These are phyloP conservation scores for Neurospora sp. DNA, from an alignment of 495 filamentous ascomycete genomes.

Conservation along the genomic window DNA sequence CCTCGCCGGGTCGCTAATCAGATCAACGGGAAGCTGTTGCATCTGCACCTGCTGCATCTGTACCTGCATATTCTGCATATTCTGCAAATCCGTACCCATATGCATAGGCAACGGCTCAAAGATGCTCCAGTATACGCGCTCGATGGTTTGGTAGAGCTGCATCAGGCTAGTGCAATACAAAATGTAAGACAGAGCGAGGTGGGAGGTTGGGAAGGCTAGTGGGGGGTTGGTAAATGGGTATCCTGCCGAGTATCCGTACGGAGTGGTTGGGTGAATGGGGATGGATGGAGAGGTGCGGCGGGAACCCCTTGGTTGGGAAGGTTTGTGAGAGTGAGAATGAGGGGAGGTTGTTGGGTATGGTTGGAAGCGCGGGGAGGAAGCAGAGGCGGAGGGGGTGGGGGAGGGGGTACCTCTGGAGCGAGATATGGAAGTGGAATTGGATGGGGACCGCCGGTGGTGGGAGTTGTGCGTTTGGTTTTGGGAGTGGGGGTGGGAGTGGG, in stretches of 20 bases:
- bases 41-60: no score
- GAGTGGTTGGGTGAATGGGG: not conserved
- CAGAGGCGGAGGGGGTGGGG: not conserved
- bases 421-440: not conserved
- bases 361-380: not conserved
- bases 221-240: not conserved
- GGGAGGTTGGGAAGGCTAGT: slow-evolving; percentile 24
- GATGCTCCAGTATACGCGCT: slow-evolving; percentile 24
- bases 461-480: not conserved
- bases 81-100: no score
- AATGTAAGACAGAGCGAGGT: slow-evolving; percentile 25
- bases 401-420: not conserved
- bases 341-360: not conserved
- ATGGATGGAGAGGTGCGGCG: not conserved
- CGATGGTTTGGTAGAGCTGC: slow-evolving; percentile 29
- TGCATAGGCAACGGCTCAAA: slow-evolving; percentile 19
- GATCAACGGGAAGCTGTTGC: slow-evolving; percentile 1
- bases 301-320: slow-evolving; percentile 20
- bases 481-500: no score
- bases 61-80: no score
- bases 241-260: not conserved
- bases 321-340: slow-evolving; percentile 11
- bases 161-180: slow-evolving; percentile 33
- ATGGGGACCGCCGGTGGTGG: not conserved
- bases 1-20: slow-evolving; percentile 2